Evolutionary conservation across 331 rosid species (phyloP).

Genomic region (Dryas integrifolia): DNA sequence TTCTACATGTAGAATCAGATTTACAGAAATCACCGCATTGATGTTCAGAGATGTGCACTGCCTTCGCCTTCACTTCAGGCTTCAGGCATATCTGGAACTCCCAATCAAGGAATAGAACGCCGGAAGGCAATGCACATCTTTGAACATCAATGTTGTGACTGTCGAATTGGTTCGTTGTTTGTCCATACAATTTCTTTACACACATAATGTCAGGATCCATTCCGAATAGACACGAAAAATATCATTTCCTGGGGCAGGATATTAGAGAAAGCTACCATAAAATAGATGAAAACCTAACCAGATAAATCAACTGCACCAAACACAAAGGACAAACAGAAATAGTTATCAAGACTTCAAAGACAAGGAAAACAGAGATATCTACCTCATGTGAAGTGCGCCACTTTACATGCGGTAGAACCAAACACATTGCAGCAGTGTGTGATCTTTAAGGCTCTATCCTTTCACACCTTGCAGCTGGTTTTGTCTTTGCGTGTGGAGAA

Average conservation of each 20-base stretch:
- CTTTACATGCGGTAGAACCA: slow-evolving; percentile 32
- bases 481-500: slow-evolving; percentile 49
- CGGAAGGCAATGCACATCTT: too few species aligned
- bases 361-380: slow-evolving; percentile 40
- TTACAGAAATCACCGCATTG: not conserved
- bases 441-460: slow-evolving; percentile 43
- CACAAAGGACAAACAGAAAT: slow-evolving; percentile 13
- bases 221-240: slow-evolving; percentile 2
- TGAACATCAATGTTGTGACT: too few species aligned
- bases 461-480: slow-evolving; percentile 59
- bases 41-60: not conserved
- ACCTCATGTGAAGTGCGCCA: slow-evolving; percentile 67
- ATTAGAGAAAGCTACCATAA: slow-evolving; percentile 3
- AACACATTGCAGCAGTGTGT: slow-evolving; percentile 34
- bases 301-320: slow-evolving; percentile 24
- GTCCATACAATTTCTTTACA: too few species aligned
- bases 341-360: slow-evolving; percentile 7
- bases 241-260: slow-evolving; percentile 9
- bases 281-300: not conserved
- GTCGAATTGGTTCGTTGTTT: too few species aligned
- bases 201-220: not conserved
- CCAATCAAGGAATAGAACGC: too few species aligned
- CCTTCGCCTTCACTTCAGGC: not conserved
- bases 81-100: too few species aligned
- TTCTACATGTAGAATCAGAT: slow-evolving; percentile 1